Conservation (phyloP, 306 rosid species). For the Pueraria montana region DNA sequence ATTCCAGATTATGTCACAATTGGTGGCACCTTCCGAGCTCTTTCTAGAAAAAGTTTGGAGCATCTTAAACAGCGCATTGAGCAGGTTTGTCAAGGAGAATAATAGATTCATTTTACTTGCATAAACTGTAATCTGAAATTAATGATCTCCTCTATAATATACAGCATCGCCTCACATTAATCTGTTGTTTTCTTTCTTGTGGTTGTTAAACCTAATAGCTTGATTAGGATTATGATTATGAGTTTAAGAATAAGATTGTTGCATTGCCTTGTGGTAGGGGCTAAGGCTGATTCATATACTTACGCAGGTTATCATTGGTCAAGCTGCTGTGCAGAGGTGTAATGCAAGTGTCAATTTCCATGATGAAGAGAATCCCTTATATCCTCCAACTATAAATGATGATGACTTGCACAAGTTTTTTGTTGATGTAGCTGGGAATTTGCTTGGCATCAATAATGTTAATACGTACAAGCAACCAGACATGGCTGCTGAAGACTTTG, state of each 20-base stretch:
- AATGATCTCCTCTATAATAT: no score
- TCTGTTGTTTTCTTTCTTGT: no score
- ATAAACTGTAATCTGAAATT: not conserved
- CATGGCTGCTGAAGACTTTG: constrained; percentile 82
- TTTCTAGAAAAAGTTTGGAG: constrained; percentile 57
- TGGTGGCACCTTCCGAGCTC: constrained; percentile 93
- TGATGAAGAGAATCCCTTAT: constrained; percentile 49
- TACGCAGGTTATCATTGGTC: constrained; percentile 77
- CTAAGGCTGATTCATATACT: no score
- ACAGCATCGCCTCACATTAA: no score
- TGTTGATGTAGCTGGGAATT: constrained; percentile 55
- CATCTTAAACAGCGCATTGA: constrained; percentile 72
- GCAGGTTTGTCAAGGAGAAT: constrained; percentile 55
- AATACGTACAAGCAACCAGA: constrained; percentile 38
- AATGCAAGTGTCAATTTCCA: constrained; percentile 69
- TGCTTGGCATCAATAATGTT: constrained; percentile 65
- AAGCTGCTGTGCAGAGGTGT: constrained; percentile 85
- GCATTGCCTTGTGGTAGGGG: no score
- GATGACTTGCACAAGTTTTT: constrained; percentile 65
- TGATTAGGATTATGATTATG: no score
- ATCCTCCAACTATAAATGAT: constrained; percentile 70
- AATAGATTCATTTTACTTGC: not conserved
- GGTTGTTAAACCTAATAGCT: no score
- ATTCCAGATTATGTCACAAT: constrained; percentile 93
- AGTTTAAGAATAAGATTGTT: no score